Conservation (phyloP, 2,329 filamentous ascomycete species). For the Microdochium bolleyi region DNA sequence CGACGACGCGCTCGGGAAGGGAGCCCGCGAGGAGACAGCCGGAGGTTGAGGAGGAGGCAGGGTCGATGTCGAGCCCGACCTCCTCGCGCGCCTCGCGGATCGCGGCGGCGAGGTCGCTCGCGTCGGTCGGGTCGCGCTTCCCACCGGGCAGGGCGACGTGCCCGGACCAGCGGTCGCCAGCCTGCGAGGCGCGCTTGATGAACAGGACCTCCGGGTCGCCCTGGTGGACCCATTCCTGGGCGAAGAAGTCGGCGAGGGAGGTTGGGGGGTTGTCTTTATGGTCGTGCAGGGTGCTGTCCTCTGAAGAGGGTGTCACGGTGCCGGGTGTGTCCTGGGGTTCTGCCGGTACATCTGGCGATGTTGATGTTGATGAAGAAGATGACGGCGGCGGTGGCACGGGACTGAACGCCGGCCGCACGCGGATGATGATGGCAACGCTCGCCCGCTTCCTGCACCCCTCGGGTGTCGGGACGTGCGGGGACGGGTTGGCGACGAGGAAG, state of each 20-base stretch:
- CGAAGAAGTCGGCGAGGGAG: constrained; percentile 49
- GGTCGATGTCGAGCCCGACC: constrained; percentile 50
- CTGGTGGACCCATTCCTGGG: constrained; percentile 52
- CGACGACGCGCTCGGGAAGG: constrained; percentile 57
- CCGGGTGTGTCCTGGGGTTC: not conserved
- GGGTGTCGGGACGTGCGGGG: constrained; percentile 35
- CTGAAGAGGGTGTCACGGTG: not conserved
- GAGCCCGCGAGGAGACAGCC: constrained; percentile 46
- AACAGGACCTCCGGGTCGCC: constrained; percentile 63
- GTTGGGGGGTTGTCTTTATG: not conserved
- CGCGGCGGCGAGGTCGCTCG: constrained; percentile 52
- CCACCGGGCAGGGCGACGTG: constrained; percentile 64
- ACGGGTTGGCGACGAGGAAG: not conserved
- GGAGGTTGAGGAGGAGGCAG: not conserved
- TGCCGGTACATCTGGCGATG: not conserved
- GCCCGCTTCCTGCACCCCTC: constrained; percentile 34
- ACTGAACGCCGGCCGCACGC: constrained; percentile 48
- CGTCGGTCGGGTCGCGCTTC: constrained; percentile 57
- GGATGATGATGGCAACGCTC: constrained; percentile 58
- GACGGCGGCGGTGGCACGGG: constrained; percentile 35
- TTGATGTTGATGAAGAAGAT: not conserved
- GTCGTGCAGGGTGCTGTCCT: not conserved
- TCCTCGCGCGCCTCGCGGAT: constrained; percentile 59
- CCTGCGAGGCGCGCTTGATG: constrained; percentile 59
- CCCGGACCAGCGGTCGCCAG: constrained; percentile 61